Percentiles rank a stretch among this genome's conserved stretches.
Conservation (phyloP, 148 eudicot species). For the Drosera capensis region DNA sequence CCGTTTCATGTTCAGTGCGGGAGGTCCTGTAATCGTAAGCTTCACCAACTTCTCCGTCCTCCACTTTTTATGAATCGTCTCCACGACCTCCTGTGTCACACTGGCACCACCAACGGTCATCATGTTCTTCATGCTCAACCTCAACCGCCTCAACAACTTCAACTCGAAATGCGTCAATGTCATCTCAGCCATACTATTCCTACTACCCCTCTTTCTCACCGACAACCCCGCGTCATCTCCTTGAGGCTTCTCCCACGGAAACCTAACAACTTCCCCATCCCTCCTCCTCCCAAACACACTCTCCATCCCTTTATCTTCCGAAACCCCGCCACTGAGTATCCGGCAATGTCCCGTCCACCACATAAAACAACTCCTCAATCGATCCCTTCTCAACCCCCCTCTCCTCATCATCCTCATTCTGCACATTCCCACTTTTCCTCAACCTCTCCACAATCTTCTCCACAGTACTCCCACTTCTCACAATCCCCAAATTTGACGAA, state of each 20-base stretch:
- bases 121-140: constrained; percentile 50
- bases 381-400: constrained; percentile 67
- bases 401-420: constrained; percentile 32
- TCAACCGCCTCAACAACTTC: constrained; percentile 48
- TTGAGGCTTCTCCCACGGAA: constrained; percentile 82
- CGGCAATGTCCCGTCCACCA: constrained; percentile 78
- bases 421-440: constrained; percentile 71
- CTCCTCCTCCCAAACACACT: constrained; percentile 22
- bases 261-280: constrained; percentile 43
- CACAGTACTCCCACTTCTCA: constrained; percentile 61
- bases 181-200: constrained; percentile 70
- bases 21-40: constrained; percentile 72
- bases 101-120: constrained; percentile 57
- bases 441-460: constrained; percentile 73
- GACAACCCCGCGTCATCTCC: constrained; percentile 21
- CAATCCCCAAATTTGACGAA: constrained; percentile 22
- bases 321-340: constrained; percentile 70
- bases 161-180: constrained; percentile 76
- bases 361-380: constrained; percentile 82
- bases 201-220: constrained; percentile 43
- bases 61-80: constrained; percentile 66
- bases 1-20: constrained; percentile 90
- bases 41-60: constrained; percentile 58
- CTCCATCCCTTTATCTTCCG: constrained; percentile 34
- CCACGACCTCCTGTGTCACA: constrained; percentile 56